Percentiles rank a stretch among this genome's conserved stretches.
These are phyloP conservation scores for Oldenlandia corymbosa DNA, from an alignment of 257 asterid genomes.

Conservation along the genomic window DNA sequence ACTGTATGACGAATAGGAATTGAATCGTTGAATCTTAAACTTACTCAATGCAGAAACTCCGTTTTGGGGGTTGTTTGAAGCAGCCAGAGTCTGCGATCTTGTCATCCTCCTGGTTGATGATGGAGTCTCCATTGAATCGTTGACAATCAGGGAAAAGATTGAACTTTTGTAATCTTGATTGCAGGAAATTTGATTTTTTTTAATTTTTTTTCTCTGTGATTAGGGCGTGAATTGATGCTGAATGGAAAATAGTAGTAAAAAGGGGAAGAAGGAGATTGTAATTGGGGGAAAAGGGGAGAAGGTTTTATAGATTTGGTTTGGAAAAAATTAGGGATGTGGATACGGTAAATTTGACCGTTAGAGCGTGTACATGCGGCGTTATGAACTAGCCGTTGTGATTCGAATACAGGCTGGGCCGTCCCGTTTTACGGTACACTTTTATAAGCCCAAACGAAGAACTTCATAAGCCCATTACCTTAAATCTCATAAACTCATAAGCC, in stretches of 20 bases:
- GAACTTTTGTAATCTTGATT: neutral
- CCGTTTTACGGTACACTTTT: too few species aligned
- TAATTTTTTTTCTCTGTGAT: too few species aligned
- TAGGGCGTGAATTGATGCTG: neutral
- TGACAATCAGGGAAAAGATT: neutral
- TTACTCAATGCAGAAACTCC: constrained; percentile 30
- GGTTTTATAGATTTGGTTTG: constrained; percentile 30
- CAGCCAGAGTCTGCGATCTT: constrained; percentile 58
- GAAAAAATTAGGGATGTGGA: constrained; percentile 14
- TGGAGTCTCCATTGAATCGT: constrained; percentile 67
- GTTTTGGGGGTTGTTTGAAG: constrained; percentile 26
- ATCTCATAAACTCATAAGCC: too few species aligned
- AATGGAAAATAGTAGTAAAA: neutral
- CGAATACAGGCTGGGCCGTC: constrained; percentile 17
- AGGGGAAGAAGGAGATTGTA: constrained; percentile 11
- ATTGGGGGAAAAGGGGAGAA: constrained; percentile 5
- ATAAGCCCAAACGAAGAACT: too few species aligned
- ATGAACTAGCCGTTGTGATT: constrained; percentile 71
- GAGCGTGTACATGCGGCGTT: constrained; percentile 33
- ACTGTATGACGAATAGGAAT: too few species aligned
- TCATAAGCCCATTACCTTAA: too few species aligned
- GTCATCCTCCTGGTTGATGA: constrained; percentile 70
- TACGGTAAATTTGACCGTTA: constrained; percentile 58
- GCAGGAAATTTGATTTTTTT: constrained; percentile 5
- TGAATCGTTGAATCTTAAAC: neutral